phyloP scores from a whole-genome alignment of 768 basidiomycete genomes.

The Pleurotus eryngii region DNA sequence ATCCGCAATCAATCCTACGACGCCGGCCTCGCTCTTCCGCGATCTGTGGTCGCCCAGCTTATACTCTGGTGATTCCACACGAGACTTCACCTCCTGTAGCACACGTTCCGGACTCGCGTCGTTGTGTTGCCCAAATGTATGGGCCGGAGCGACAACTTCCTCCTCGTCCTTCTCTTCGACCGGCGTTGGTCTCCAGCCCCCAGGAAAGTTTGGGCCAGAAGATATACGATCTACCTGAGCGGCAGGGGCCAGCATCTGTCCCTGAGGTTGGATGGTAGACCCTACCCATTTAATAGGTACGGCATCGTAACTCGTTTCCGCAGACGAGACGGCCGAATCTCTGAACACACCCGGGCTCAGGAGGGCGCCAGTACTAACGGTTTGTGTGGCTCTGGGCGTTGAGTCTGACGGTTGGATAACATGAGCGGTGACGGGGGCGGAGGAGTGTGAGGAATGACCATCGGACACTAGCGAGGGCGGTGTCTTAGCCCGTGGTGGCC shows the following conservation, averaged over 20 bases:
- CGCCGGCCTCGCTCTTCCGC: constrained; percentile 63
- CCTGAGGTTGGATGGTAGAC: constrained; percentile 13
- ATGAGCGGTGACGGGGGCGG: constrained; percentile 1
- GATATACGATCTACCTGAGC: constrained; percentile 18
- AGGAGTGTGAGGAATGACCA: constrained; percentile 13
- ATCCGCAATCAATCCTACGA: constrained; percentile 48
- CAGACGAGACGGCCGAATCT: constrained; percentile 60
- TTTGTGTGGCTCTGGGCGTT: constrained; percentile 1
- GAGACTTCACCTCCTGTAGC: constrained; percentile 46
- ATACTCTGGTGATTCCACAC: constrained; percentile 52
- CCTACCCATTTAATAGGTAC: constrained; percentile 67
- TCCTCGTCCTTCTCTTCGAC: constrained; percentile 44
- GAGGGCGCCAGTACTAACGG: constrained; percentile 25
- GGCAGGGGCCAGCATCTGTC: constrained; percentile 4
- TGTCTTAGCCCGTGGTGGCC: constrained; percentile 29
- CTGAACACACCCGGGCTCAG: constrained; percentile 61
- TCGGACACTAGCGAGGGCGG: constrained; percentile 33
- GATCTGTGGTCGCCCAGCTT: constrained; percentile 38
- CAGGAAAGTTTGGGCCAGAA: constrained; percentile 42
- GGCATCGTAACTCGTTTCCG: constrained; percentile 38
- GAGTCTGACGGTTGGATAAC: not conserved
- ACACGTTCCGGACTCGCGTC: constrained; percentile 14
- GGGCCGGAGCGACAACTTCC: constrained; percentile 7
- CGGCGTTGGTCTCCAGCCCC: constrained; percentile 53
- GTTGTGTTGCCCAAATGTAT: constrained; percentile 4